Percentiles rank a stretch among this genome's conserved stretches.
Conservation (phyloP, 306 rosid species). For the Vicia faba region DNA sequence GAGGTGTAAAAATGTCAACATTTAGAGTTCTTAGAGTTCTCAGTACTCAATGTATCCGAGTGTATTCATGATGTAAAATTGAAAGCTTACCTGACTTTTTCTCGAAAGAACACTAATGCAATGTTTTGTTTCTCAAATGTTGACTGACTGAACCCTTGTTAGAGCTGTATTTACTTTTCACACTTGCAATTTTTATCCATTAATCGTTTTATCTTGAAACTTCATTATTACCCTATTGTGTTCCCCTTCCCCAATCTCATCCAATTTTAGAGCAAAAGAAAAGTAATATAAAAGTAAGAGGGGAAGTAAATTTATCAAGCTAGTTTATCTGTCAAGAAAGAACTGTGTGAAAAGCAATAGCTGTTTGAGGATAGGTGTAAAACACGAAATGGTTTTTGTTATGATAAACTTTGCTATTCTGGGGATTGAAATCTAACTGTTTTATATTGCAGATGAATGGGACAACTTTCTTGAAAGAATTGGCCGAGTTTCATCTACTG, state of each 20-base stretch:
- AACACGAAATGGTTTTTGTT: slow-evolving; percentile 3
- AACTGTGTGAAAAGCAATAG: slow-evolving; percentile 5
- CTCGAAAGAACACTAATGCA: background rate
- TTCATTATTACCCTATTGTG: slow-evolving; percentile 14
- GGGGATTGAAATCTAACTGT: background rate
- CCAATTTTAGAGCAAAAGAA: background rate
- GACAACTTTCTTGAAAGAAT: slow-evolving; percentile 89
- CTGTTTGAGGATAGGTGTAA: slow-evolving; percentile 10
- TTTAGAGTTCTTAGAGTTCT: slow-evolving; percentile 5
- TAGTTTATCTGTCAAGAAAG: slow-evolving; percentile 23
- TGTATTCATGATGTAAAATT: background rate
- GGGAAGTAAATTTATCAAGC: slow-evolving; percentile 2
- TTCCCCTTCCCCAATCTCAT: slow-evolving; percentile 4
- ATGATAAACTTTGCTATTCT: background rate
- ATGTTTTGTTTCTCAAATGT: background rate
- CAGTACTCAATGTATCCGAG: background rate
- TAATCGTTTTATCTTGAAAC: background rate
- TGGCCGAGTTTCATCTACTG: slow-evolving; percentile 70
- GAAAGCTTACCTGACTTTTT: background rate
- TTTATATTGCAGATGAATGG: slow-evolving; percentile 80
- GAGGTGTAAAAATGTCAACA: background rate
- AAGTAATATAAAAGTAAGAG: background rate
- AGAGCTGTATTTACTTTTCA: background rate
- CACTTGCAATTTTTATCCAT: background rate
- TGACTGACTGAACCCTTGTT: background rate